Conservation (phyloP, 2,329 filamentous ascomycete genomes). For the Penicillium sclerotigenum region DNA sequence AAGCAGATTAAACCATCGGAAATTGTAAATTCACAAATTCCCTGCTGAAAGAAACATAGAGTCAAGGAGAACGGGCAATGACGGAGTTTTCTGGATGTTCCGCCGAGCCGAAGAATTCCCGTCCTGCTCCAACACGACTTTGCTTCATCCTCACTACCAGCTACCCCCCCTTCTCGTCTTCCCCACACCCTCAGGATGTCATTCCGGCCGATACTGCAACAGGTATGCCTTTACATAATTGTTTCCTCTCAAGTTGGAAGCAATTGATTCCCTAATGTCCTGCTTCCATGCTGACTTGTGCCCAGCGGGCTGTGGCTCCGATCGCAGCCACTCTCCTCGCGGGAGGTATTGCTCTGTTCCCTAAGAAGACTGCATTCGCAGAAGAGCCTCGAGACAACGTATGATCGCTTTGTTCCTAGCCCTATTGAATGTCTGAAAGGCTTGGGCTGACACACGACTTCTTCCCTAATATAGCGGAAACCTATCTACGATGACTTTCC, state of each 20-base stretch:
- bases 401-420: constrained; percentile 18
- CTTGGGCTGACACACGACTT: constrained; percentile 14
- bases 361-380: constrained; percentile 42
- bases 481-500: constrained; percentile 45
- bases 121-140: constrained; percentile 28
- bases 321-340: constrained; percentile 42
- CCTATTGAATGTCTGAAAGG: background rate
- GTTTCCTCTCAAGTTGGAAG: background rate
- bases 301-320: constrained; percentile 39
- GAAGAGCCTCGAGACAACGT: constrained; percentile 41
- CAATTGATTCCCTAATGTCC: constrained; percentile 14
- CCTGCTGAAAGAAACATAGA: constrained; percentile 10
- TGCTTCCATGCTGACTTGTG: constrained; percentile 25
- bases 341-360: constrained; percentile 40
- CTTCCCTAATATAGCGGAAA: constrained; percentile 35
- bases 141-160: constrained; percentile 25
- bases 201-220: constrained; percentile 42
- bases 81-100: constrained; percentile 29
- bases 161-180: constrained; percentile 12
- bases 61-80: constrained; percentile 26
- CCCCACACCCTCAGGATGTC: constrained; percentile 35
- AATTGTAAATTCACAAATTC: background rate
- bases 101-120: constrained; percentile 30
- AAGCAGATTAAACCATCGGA: constrained; percentile 3
- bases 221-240: constrained; percentile 27